Evolutionary conservation across 495 filamentous ascomycete genomes (phyloP), one percentile per base, ranked within the genome.

Genomic region (Pyrenula aspistea): DNA sequence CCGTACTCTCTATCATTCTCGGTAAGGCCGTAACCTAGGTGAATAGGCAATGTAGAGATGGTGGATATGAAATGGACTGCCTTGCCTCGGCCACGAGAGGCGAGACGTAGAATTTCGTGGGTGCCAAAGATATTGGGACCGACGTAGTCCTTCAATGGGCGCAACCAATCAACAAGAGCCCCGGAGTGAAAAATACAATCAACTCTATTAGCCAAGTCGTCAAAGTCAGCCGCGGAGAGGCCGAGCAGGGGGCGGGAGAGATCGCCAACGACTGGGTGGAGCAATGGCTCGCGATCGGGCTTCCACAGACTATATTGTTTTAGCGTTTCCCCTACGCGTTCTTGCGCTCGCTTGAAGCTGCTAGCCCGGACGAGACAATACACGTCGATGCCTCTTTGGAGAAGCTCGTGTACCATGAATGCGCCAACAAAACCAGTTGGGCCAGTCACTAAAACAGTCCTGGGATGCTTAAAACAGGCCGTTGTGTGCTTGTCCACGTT

Each of bases 151-250:
- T 61, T 57, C 31, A 70, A 54, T 10, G 62, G 66, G 11, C 59
- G 67, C 64, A 70, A 62, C 67, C 66, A 70, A 54, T 70, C 67
- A 19, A 70, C 67, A 20, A 68, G 62, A 52, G 60, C 64, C 2
- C 62, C 67, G 2, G 67, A 62, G 55, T 70, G 67, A 52, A 53
- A 59, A 50, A 70, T 65, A 22, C 62, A 22, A 57, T 68, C 66
- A 11, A 68, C 60, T 53, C 42, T 4, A 47, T 64, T 23, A 2
- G 66, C 66, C 24, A 70, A 54, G 12, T 62, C 53, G 22, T 67
- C 58, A 52, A 70, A 68, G 8, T 19, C 54, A 21, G 53, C 54
- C 12, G 61, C 49, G 47, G 19, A 0, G 4, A 70, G 52, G 25
- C 67, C 66, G 53, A 70, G 48, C 1, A 68, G 54, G 25, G 67